Conservation (phyloP, 1,284 basidiomycete genomes). For the Moesziomyces sp. region DNA sequence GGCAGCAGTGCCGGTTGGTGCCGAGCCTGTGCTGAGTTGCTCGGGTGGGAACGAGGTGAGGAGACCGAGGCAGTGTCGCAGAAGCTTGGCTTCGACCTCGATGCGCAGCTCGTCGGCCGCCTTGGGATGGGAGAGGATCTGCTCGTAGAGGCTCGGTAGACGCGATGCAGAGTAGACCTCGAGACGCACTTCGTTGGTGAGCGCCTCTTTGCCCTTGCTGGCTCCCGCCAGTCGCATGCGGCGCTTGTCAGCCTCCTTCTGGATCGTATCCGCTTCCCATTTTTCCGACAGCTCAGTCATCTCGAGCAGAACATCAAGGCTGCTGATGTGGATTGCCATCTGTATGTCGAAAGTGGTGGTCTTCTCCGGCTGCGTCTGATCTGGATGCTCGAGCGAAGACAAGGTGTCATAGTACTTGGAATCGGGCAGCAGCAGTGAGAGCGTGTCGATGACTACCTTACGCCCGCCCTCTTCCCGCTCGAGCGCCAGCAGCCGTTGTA, state of each 20-base stretch:
- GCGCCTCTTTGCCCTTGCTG: slow-evolving; percentile 49
- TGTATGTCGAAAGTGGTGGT: slow-evolving; percentile 72
- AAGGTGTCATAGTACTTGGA: slow-evolving; percentile 78
- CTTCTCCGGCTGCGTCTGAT: slow-evolving; percentile 76
- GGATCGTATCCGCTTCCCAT: slow-evolving; percentile 50
- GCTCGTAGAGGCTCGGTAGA: slow-evolving; percentile 59
- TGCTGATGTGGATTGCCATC: slow-evolving; percentile 74
- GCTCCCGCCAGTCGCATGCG: slow-evolving; percentile 58
- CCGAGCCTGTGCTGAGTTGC: slow-evolving; percentile 15
- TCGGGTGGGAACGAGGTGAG: slow-evolving; percentile 47
- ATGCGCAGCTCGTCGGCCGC: slow-evolving; percentile 58
- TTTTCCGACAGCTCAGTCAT: slow-evolving; percentile 53
- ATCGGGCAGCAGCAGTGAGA: slow-evolving; percentile 79
- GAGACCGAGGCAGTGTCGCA: slow-evolving; percentile 48
- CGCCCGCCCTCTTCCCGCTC: slow-evolving; percentile 73
- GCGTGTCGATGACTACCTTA: slow-evolving; percentile 66
- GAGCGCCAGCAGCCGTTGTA: slow-evolving; percentile 81
- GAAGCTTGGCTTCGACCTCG: slow-evolving; percentile 55
- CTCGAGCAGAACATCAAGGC: slow-evolving; percentile 55
- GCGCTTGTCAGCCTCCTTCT: slow-evolving; percentile 56
- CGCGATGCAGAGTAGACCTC: slow-evolving; percentile 43
- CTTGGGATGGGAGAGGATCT: slow-evolving; percentile 53
- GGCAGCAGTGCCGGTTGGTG: slow-evolving; percentile 39
- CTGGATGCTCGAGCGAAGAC: slow-evolving; percentile 77
- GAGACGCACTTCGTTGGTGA: slow-evolving; percentile 50